A percentile compares a stretch with the other conserved stretches of the same genome.
phyloP scores from a whole-genome alignment of 1,284 basidiomycete species.

The Ceratobasidium sp. region DNA sequence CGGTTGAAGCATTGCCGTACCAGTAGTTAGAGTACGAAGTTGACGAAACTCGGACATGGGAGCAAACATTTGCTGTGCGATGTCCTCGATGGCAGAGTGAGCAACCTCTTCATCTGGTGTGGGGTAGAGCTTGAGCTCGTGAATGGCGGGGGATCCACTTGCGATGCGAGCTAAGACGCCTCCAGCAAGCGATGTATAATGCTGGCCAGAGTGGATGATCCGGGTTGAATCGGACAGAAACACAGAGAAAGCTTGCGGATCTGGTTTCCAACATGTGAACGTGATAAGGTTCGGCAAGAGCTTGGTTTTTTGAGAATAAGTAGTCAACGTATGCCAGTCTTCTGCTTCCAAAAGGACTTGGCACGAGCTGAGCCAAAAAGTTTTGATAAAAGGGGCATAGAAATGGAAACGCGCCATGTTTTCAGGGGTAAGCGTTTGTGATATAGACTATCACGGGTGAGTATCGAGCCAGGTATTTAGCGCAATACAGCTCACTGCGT shows the following conservation, averaged over 20 bases:
- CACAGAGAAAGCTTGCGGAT: neutral
- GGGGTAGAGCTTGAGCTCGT: too few relatives aligned
- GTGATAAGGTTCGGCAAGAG: neutral
- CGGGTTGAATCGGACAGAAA: neutral
- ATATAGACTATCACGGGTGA: neutral
- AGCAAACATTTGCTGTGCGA: neutral
- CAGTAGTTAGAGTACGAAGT: neutral
- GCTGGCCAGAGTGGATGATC: too few relatives aligned
- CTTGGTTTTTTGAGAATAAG: neutral
- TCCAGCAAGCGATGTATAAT: too few relatives aligned
- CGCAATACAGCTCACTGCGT: neutral
- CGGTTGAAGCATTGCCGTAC: neutral
- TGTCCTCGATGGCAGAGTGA: too few relatives aligned
- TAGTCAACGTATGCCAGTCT: neutral
- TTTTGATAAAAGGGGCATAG: conserved; percentile 6
- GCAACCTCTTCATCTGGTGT: too few relatives aligned
- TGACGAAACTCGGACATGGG: neutral
- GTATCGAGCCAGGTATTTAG: neutral
- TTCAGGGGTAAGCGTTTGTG: neutral
- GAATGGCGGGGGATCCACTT: too few relatives aligned
- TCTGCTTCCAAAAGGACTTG: neutral
- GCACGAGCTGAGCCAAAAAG: neutral
- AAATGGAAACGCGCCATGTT: conserved; percentile 14
- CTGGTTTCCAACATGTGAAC: neutral
- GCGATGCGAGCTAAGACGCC: too few relatives aligned